Evolutionary conservation across 768 basidiomycete genomes (phyloP).

Genomic region (Russula virescens): DNA sequence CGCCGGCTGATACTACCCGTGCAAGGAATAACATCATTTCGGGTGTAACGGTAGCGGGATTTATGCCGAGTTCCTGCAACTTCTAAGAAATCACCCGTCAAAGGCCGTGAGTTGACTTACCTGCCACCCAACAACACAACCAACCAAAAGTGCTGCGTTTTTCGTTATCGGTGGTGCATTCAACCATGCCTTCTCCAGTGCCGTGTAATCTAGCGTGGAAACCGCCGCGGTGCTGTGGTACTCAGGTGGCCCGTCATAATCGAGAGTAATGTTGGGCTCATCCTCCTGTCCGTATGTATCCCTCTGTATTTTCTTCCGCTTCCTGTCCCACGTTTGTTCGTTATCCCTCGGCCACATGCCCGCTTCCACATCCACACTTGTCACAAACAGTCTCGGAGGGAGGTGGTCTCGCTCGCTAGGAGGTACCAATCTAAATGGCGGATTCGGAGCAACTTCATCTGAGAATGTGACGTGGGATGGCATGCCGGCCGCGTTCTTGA

Average conservation of each 20-base stretch:
- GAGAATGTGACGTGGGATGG: constrained; percentile 53
- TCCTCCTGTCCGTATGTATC: constrained; percentile 18
- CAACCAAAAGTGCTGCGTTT: constrained; percentile 21
- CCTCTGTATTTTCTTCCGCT: constrained; percentile 35
- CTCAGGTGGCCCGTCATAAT: constrained; percentile 31
- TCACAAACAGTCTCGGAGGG: constrained; percentile 62
- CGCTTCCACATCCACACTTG: constrained; percentile 64
- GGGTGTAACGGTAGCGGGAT: constrained; percentile 53
- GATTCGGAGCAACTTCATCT: constrained; percentile 22
- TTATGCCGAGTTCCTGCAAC: constrained; percentile 50
- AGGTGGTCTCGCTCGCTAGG: constrained; percentile 59
- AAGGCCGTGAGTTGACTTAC: constrained; percentile 19
- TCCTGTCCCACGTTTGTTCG: constrained; percentile 22
- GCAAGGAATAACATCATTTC: constrained; percentile 50
- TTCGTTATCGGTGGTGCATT: constrained; percentile 24
- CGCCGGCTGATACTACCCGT: constrained; percentile 30
- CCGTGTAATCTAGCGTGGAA: constrained; percentile 18
- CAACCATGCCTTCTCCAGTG: constrained; percentile 30
- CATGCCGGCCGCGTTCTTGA: constrained; percentile 46
- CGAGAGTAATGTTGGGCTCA: constrained; percentile 28
- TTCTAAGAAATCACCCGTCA: background rate
- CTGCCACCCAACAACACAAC: constrained; percentile 33
- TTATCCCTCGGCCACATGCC: constrained; percentile 33
- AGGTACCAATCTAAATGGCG: constrained; percentile 43
- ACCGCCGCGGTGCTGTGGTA: constrained; percentile 9